These are phyloP conservation scores for Paramecium octaurelia DNA, from an alignment of 73 alveolate genomes.

Conservation along the genomic window DNA sequence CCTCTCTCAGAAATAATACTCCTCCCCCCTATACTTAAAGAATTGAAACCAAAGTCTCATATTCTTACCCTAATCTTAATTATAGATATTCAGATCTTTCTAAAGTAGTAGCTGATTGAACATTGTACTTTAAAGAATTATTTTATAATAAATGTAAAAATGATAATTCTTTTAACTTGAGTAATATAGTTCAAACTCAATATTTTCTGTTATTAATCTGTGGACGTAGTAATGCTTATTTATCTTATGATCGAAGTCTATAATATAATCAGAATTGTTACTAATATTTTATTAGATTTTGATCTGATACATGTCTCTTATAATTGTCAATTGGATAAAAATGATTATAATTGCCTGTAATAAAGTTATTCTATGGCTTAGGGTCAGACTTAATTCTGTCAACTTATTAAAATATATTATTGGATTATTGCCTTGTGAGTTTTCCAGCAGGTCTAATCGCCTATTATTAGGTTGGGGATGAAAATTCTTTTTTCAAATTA, in stretches of 20 bases:
- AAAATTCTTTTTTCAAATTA: background rate
- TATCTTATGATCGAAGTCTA: background rate
- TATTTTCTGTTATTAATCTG: background rate
- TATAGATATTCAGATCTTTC: no score
- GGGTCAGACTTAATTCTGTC: background rate
- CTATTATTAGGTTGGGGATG: background rate
- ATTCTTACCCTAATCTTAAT: no score
- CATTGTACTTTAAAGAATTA: background rate
- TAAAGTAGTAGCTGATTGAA: no score
- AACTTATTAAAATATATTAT: background rate
- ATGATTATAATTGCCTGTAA: slow-evolving; percentile 27
- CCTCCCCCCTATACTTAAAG: no score
- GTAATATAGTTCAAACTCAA: background rate
- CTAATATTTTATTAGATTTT: background rate
- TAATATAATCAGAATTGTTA: background rate
- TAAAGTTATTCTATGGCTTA: background rate
- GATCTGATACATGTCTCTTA: slow-evolving; percentile 14
- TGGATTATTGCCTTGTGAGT: slow-evolving; percentile 23
- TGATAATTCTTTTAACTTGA: background rate
- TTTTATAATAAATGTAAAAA: background rate
- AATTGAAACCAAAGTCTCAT: no score
- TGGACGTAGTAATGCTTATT: background rate
- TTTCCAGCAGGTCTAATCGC: slow-evolving; percentile 32
- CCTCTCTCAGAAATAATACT: no score
- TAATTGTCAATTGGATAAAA: slow-evolving; percentile 41